A percentile compares a stretch with the other conserved stretches of the same genome.
Evolutionary conservation across 2,329 filamentous ascomycete genomes (phyloP).

Genomic region (Onygenales sp.): DNA sequence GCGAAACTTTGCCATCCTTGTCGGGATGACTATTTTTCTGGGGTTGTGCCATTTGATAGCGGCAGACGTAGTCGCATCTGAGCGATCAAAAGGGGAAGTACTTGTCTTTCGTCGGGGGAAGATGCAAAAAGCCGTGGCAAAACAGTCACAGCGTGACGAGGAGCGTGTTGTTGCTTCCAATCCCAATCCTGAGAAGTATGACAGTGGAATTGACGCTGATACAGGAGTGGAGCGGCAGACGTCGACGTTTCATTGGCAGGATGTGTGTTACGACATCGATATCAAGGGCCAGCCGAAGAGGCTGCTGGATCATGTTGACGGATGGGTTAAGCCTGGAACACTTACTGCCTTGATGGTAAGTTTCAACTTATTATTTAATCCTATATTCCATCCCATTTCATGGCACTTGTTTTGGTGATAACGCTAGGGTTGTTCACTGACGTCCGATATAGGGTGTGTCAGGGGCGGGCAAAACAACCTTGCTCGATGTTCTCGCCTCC

Average conservation of each 20-base stretch:
- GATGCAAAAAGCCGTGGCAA: conserved; percentile 45
- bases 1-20: conserved; percentile 59
- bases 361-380: neutral
- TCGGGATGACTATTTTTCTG: conserved; percentile 60
- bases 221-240: conserved; percentile 1
- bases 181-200: conserved; percentile 24
- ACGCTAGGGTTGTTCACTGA: conserved; percentile 49
- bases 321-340: conserved; percentile 89
- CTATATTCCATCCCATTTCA: conserved; percentile 15
- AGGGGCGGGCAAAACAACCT: conserved; percentile 84
- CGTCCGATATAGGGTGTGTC: conserved; percentile 58
- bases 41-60: conserved; percentile 60
- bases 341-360: conserved; percentile 68
- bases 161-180: conserved; percentile 18
- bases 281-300: conserved; percentile 65
- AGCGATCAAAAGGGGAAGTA: conserved; percentile 67
- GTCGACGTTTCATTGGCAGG: conserved; percentile 75
- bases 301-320: conserved; percentile 76
- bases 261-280: conserved; percentile 71
- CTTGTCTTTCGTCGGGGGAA: conserved; percentile 62
- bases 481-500: conserved; percentile 75
- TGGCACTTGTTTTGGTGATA: conserved; percentile 43
- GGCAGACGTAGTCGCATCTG: conserved; percentile 53
- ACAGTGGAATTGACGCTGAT: neutral
- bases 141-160: conserved; percentile 14